Evolutionary conservation across 2,329 filamentous ascomycete species (phyloP).

Genomic region (Colletotrichum echinochloae): DNA sequence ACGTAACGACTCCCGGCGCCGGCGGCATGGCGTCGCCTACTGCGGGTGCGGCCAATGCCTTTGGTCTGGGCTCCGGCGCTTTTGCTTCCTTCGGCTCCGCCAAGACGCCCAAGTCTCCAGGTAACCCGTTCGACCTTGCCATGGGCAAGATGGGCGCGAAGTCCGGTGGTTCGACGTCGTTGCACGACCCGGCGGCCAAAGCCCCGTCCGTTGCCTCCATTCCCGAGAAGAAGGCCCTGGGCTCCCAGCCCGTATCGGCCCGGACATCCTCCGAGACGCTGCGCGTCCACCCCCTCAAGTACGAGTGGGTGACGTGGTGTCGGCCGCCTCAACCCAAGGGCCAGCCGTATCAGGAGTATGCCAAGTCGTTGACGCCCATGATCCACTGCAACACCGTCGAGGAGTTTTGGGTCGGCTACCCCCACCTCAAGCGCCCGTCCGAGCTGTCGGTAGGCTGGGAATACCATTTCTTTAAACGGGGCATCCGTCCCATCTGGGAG

Average conservation of each 20-base stretch:
- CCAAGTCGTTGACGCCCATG: conserved; percentile 92
- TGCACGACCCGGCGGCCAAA: conserved; percentile 51
- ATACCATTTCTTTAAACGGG: conserved; percentile 98
- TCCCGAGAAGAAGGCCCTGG: conserved; percentile 65
- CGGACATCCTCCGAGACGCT: conserved; percentile 38
- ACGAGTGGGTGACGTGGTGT: conserved; percentile 97
- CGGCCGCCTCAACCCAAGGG: conserved; percentile 96
- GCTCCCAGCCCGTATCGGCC: conserved; percentile 38
- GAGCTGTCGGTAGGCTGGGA: conserved; percentile 91
- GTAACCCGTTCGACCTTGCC: conserved; percentile 82
- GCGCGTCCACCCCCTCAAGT: conserved; percentile 67
- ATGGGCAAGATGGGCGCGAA: conserved; percentile 64
- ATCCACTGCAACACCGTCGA: conserved; percentile 85
- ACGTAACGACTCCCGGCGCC: conserved; percentile 76
- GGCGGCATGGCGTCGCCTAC: conserved; percentile 81
- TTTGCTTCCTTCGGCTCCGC: conserved; percentile 93
- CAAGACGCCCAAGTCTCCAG: conserved; percentile 89
- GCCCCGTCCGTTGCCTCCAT: conserved; percentile 59
- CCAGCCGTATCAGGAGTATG: conserved; percentile 87
- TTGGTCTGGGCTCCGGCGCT: conserved; percentile 92
- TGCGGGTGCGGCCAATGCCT: conserved; percentile 83
- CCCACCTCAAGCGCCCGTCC: conserved; percentile 90
- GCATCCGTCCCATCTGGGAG: conserved; percentile 97
- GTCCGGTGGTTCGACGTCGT: conserved; percentile 64
- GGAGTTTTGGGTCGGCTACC: conserved; percentile 91